A percentile compares a stretch with the other conserved stretches of the same genome.
phyloP scores from a whole-genome alignment of 2,329 filamentous ascomycete species.

The Colletotrichum sp. region DNA sequence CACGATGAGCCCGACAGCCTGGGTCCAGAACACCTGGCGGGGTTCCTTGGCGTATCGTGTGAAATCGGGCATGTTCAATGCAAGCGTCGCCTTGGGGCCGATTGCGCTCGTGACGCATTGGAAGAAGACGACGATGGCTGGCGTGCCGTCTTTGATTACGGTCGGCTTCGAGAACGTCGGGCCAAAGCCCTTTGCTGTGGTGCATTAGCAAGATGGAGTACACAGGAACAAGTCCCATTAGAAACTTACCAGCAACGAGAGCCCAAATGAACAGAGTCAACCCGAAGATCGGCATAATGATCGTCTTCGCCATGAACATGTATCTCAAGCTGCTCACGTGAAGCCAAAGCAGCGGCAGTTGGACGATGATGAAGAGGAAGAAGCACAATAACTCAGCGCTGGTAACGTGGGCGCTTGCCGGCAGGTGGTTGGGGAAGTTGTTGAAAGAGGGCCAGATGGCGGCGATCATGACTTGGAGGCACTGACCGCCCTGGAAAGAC shows the following conservation, averaged over 20 bases:
- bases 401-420: slow-evolving; percentile 38
- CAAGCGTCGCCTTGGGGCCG: slow-evolving; percentile 21
- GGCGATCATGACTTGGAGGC: slow-evolving; percentile 34
- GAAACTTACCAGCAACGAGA: slow-evolving; percentile 5
- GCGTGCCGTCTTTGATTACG: slow-evolving; percentile 14
- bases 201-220: neutral
- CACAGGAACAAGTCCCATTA: accelerated
- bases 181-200: slow-evolving; percentile 18
- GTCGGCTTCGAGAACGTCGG: slow-evolving; percentile 25
- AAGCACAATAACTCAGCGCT: slow-evolving; percentile 23
- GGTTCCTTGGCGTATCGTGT: slow-evolving; percentile 24
- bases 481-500: slow-evolving; percentile 31
- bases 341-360: slow-evolving; percentile 27
- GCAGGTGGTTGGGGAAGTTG: slow-evolving; percentile 44
- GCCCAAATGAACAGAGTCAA: slow-evolving; percentile 27
- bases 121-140: slow-evolving; percentile 24
- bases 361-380: slow-evolving; percentile 30
- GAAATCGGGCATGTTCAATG: slow-evolving; percentile 25
- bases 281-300: slow-evolving; percentile 24
- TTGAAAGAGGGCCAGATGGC: slow-evolving; percentile 46
- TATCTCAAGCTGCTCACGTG: slow-evolving; percentile 9
- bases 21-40: slow-evolving; percentile 20
- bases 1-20: slow-evolving; percentile 18
- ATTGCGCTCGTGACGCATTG: slow-evolving; percentile 27
- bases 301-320: slow-evolving; percentile 27